Base-by-base conservation (phyloP, 1,284 basidiomycete species). In the Austroboletus novae-zelandiae region DNA sequence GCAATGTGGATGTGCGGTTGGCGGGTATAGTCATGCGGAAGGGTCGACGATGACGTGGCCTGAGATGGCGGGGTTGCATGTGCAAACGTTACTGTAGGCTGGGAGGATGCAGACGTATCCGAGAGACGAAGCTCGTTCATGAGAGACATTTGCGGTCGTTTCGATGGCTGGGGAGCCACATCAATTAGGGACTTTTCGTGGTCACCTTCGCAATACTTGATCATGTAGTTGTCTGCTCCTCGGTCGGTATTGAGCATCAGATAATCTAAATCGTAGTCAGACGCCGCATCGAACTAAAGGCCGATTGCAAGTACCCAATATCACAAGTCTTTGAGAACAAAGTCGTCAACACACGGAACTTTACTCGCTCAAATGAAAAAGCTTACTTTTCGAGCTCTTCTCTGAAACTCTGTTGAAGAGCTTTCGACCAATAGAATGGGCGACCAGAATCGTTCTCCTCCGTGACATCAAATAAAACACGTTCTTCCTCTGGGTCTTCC, bases 211-310 rank as follows among this genome's bases (percentile, higher is more conserved):
- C 89, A 91, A 63, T 84, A 89, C 67, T 89, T 90, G 70, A 91
- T 89, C 89, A 92, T 92, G 68, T 89, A 91, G 66, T 91, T 91
- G 73, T 92, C 90, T 4, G 86, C 84, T 35, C 84, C 88, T 47
- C 86, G 81, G 60, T 89, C 90, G 11, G 91, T 94, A 67, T 93
- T 93, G 50, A 90, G 80, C 89, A 94, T 94, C 41, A 94, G 76
- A 69, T 87, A 93, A 69, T 94, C 92, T 84, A 64, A 27, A 46
- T 34, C 36, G 29, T 45, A 27, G 32, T 55, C 45, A 52, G 45
- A 43, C 3, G n/a, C 20, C 34, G 35, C 17, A 31, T 17, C 49
- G 20, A 11, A 40, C 39, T 25, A 44, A 18, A 48, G 46, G n/a
- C 6, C 20, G 14, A 31, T 9, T 18, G 4, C 40, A 51, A 29